phyloP scores from a whole-genome alignment of 176 grass and related monocot genomes.

The Aegilops sharonensis region DNA sequence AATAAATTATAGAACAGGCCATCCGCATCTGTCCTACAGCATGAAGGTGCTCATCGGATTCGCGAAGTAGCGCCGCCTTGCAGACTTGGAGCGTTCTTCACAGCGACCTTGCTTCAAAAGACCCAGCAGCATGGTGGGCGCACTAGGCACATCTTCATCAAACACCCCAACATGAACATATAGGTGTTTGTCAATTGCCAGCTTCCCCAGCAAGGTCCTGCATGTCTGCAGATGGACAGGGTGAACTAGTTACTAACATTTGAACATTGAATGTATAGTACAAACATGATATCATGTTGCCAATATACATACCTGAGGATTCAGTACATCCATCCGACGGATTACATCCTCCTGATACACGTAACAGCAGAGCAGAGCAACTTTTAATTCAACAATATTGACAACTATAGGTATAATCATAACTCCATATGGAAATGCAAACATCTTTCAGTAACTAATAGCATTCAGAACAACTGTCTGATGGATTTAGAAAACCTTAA shows the following conservation, averaged over 20 bases:
- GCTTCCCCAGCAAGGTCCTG: conserved; percentile 63
- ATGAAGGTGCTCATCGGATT: conserved; percentile 63
- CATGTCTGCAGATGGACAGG: conserved; percentile 56
- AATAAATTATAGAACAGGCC: neutral
- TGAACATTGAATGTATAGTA: neutral
- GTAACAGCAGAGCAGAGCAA: neutral
- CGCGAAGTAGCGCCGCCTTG: conserved; percentile 64
- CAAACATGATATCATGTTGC: neutral
- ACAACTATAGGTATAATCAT: neutral
- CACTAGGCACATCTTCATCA: conserved; percentile 39
- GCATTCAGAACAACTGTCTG: neutral
- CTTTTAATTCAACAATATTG: neutral
- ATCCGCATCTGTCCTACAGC: conserved; percentile 25
- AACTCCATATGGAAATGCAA: neutral
- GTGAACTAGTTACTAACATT: neutral
- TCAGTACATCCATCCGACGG: conserved; percentile 71
- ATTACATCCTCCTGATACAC: conserved; percentile 75
- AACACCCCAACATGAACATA: conserved; percentile 31
- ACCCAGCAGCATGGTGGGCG: conserved; percentile 47
- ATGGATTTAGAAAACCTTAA: neutral
- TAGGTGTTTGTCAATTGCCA: conserved; percentile 50
- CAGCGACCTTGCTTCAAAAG: conserved; percentile 25
- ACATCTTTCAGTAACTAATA: neutral
- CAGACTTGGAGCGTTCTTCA: conserved; percentile 20
- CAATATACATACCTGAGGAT: conserved; percentile 66